Conservation (phyloP, 2,329 filamentous ascomycete species). For the Botrytis tulipae region DNA sequence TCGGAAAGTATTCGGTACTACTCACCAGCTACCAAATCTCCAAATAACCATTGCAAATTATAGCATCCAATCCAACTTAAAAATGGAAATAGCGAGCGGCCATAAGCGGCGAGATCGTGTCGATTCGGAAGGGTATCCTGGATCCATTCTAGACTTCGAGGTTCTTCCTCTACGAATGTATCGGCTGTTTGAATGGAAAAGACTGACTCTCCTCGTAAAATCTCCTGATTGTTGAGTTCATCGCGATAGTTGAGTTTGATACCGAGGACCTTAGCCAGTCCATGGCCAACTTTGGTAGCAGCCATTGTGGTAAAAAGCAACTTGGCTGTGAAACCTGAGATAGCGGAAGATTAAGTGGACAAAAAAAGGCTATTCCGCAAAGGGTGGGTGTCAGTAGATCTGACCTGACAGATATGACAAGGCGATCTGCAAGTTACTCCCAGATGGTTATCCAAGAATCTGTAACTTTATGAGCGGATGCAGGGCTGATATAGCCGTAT, state of each 20-base stretch:
- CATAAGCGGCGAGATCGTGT: conserved; percentile 57
- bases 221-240: conserved; percentile 51
- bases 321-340: conserved; percentile 14
- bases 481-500: conserved; percentile 20
- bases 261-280: conserved; percentile 73
- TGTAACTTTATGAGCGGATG: conserved; percentile 15
- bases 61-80: conserved; percentile 84
- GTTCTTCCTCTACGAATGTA: conserved; percentile 79
- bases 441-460: conserved; percentile 8
- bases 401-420: background rate
- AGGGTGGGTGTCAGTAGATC: background rate
- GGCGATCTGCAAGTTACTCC: conserved; percentile 20
- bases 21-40: conserved; percentile 84
- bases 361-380: background rate
- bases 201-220: conserved; percentile 75
- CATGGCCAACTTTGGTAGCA: conserved; percentile 61
- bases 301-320: conserved; percentile 26
- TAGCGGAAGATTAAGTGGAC: conserved; percentile 3
- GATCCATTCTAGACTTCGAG: conserved; percentile 72
- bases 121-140: conserved; percentile 59
- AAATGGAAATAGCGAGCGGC: conserved; percentile 79
- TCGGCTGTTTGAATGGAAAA: conserved; percentile 72
- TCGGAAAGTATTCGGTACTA: background rate
- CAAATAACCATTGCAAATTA: conserved; percentile 83
- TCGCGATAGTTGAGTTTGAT: conserved; percentile 77